phyloP scores from a whole-genome alignment of 108 stramenopile genomes.

The Craspedostauros australis region DNA sequence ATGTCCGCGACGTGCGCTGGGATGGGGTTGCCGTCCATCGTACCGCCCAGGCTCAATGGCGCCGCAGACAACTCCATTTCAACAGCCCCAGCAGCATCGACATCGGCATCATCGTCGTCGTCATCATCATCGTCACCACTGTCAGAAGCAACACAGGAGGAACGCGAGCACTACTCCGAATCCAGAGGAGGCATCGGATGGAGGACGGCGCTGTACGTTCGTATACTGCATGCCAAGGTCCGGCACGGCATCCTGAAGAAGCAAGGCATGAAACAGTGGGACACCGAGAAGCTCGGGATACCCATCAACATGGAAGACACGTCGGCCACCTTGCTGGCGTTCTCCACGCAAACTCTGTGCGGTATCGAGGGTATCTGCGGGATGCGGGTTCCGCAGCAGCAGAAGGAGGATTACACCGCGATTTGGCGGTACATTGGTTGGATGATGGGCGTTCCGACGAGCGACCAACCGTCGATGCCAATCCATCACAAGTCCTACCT shows the following conservation, averaged over 20 bases:
- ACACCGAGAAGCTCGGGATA: slow-evolving; percentile 44
- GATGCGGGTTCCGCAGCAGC: slow-evolving; percentile 24
- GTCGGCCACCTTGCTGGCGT: slow-evolving; percentile 75
- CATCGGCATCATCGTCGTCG: too few species aligned
- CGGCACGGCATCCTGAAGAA: slow-evolving; percentile 47
- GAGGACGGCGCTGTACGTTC: slow-evolving; percentile 59
- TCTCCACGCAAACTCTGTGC: slow-evolving; percentile 59
- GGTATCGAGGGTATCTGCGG: slow-evolving; percentile 68
- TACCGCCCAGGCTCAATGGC: neutral
- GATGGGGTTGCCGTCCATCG: too few species aligned
- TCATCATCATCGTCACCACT: too few species aligned
- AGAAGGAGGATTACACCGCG: slow-evolving; percentile 68
- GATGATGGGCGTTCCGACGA: slow-evolving; percentile 64
- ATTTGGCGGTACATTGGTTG: slow-evolving; percentile 83
- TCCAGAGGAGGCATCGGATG: slow-evolving; percentile 67
- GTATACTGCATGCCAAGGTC: slow-evolving; percentile 79
- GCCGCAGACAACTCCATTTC: neutral
- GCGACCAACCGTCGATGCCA: slow-evolving; percentile 7
- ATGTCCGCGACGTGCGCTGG: slow-evolving; percentile 37
- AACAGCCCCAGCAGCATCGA: too few species aligned
- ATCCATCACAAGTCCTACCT: slow-evolving; percentile 7
- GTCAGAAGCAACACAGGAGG: too few species aligned
- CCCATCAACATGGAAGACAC: slow-evolving; percentile 88
- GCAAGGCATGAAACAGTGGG: slow-evolving; percentile 33
- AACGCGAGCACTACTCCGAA: too few species aligned